Conservation (phyloP, 2,329 filamentous ascomycete species). For the Phaeoacremonium minimum region DNA sequence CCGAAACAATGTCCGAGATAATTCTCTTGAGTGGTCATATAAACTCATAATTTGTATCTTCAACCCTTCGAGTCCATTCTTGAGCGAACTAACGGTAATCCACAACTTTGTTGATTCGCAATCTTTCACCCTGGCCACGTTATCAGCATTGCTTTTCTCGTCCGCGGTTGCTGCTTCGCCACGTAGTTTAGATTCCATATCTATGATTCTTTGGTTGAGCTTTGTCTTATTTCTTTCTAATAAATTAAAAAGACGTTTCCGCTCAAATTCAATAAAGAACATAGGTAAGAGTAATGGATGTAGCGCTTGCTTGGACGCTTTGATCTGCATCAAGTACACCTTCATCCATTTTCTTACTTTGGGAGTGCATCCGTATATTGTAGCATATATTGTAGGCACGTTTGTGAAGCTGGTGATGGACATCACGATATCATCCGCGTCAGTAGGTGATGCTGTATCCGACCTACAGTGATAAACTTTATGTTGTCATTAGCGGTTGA, state of each 20-base stretch:
- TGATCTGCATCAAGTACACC: not conserved
- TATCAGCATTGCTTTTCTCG: not conserved
- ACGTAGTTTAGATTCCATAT: slow-evolving; percentile 10
- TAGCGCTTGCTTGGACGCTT: slow-evolving; percentile 6
- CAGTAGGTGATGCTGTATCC: slow-evolving; percentile 9
- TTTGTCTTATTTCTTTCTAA: slow-evolving; percentile 4
- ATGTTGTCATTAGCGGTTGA: not conserved
- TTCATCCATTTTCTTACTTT: not conserved
- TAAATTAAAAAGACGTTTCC: slow-evolving; percentile 8
- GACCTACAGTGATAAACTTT: slow-evolving; percentile 18
- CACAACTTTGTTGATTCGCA: slow-evolving; percentile 11
- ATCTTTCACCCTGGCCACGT: slow-evolving; percentile 9
- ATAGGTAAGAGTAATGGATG: slow-evolving; percentile 14
- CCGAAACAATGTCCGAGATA: not conserved
- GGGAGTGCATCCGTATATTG: slow-evolving; percentile 14
- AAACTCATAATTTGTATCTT: slow-evolving; percentile 7
- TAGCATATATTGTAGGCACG: slow-evolving; percentile 8
- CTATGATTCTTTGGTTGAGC: slow-evolving; percentile 9
- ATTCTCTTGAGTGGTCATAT: slow-evolving; percentile 1
- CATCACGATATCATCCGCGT: slow-evolving; percentile 10
- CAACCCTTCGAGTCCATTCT: slow-evolving; percentile 12
- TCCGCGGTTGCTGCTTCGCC: not conserved
- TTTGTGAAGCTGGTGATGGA: slow-evolving; percentile 13
- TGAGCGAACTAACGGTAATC: slow-evolving; percentile 10
- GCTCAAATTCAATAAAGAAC: slow-evolving; percentile 13